A percentile compares a stretch with the other conserved stretches of the same genome.
phyloP scores from a whole-genome alignment of 495 filamentous ascomycete species.

The Xylaria sp. region DNA sequence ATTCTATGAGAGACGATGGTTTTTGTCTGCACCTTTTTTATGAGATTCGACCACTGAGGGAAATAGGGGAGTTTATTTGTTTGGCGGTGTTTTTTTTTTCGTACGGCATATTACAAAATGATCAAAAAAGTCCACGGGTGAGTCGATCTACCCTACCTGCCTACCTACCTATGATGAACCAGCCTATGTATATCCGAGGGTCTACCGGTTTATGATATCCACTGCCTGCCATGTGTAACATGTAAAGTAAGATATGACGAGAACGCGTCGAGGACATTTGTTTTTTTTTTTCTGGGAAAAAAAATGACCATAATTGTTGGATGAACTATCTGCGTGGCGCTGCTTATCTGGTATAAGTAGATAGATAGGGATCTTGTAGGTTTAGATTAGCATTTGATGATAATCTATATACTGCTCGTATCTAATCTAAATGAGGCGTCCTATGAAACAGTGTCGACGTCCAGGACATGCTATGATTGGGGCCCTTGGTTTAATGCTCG shows the following conservation, averaged over 20 bases:
- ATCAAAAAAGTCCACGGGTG: neutral
- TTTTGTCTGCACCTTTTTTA: neutral
- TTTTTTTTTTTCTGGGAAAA: too few relatives aligned
- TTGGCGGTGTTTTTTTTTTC: neutral
- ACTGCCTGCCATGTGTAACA: neutral
- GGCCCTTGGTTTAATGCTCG: neutral
- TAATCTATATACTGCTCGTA: neutral
- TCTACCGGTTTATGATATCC: slow-evolving; percentile 15
- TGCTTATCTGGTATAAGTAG: neutral
- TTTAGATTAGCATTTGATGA: neutral
- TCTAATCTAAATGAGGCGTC: too few relatives aligned
- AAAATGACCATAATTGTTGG: slow-evolving; percentile 19
- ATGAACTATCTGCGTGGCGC: neutral
- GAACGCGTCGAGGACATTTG: neutral
- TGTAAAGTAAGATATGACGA: slow-evolving; percentile 15
- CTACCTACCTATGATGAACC: neutral
- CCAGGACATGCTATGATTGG: neutral
- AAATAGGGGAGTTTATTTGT: neutral
- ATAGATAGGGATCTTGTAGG: neutral
- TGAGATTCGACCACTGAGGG: neutral
- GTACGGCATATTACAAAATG: slow-evolving; percentile 8
- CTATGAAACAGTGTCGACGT: neutral
- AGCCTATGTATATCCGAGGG: neutral
- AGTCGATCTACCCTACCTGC: too few relatives aligned
- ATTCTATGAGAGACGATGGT: slow-evolving; percentile 15